Base-by-base conservation (phyloP, 176 grass and related monocot species). In the Oryza brachyantha region DNA sequence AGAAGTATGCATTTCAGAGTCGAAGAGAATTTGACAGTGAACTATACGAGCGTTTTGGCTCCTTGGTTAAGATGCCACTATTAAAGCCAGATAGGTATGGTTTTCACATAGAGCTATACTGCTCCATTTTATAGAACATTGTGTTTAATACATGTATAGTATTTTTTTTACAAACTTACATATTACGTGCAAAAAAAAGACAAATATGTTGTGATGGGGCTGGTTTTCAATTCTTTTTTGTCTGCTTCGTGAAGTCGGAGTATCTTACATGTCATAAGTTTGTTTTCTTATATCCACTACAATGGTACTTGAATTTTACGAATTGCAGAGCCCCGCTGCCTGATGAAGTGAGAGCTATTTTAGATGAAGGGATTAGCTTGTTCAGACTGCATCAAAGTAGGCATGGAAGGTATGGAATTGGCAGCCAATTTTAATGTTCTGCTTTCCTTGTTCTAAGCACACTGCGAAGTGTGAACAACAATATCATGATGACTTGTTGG, bases 1-100 rank as follows among this genome's bases (percentile, higher is more conserved):
- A 72, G 25, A 76, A 57, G 50, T 16, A 48, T 76, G 17, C 77
- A 85, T 84, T 94, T 76, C 87, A 98, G 95, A 91, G 24, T 34
- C 92, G 90, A 62, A 87, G 80, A 64, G 87, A 98, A 70, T 94
- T 98, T 43, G 96, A 98, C 42, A 91, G 74, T 14, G 87, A 94
- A 78, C 63, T 98, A 42, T 93, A 91, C 88, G 96, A 98, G 69
- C 90, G 89, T 50, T 98, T 98, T 85, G 96, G 96, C 48, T 94
- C 92, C 35, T 70, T 98, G 55, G 83, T 98, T 73, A 94, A 93
- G 92, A 94, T 98, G 90, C 96, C 96, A 83, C 84, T 98, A 38
- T 84, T 98, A 61, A 94, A 98, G 63, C 66, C 87, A 59, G 92
- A 98, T 66, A 94, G 96, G 96, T 98, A 79, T 29, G 42, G n/a